These are phyloP conservation scores for Chionographis japonica DNA, from an alignment of 106 monocot genomes.

Conservation along the genomic window DNA sequence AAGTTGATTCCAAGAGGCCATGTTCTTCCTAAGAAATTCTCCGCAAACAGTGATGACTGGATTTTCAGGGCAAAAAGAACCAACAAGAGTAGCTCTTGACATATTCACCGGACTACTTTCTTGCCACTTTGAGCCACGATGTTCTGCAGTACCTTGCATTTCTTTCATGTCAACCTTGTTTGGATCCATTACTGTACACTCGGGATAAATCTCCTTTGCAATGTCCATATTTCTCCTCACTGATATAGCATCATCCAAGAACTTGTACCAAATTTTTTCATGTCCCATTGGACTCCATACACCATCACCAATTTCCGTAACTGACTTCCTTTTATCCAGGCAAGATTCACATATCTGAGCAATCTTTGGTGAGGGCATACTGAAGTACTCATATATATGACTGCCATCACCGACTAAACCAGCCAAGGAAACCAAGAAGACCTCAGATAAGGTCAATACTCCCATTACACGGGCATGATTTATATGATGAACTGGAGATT, in stretches of 20 bases:
- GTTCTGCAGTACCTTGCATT: neutral
- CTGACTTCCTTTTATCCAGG: slow-evolving; percentile 4
- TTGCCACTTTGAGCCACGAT: neutral
- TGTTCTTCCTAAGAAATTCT: slow-evolving; percentile 44
- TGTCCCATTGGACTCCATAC: neutral
- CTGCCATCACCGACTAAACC: slow-evolving; percentile 66
- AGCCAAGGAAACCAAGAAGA: slow-evolving; percentile 66
- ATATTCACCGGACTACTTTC: neutral
- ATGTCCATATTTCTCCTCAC: slow-evolving; percentile 14
- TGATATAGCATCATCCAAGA: slow-evolving; percentile 42
- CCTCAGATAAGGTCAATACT: slow-evolving; percentile 66
- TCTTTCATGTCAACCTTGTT: neutral
- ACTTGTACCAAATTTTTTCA: slow-evolving; percentile 56
- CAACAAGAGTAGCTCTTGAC: slow-evolving; percentile 7
- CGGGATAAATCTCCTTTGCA: neutral
- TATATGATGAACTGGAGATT: slow-evolving; percentile 5
- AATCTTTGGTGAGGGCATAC: slow-evolving; percentile 27
- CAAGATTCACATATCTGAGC: slow-evolving; percentile 10
- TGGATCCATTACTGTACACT: neutral
- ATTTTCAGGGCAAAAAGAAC: slow-evolving; percentile 35
- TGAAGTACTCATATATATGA: slow-evolving; percentile 44
- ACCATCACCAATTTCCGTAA: slow-evolving; percentile 13
- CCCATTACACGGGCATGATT: slow-evolving; percentile 36
- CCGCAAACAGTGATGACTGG: slow-evolving; percentile 53
- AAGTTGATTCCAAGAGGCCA: slow-evolving; percentile 41